A percentile compares a stretch with the other conserved stretches of the same genome.
phyloP scores from a whole-genome alignment of 768 basidiomycete genomes.

The Calocybe gangraenosa region DNA sequence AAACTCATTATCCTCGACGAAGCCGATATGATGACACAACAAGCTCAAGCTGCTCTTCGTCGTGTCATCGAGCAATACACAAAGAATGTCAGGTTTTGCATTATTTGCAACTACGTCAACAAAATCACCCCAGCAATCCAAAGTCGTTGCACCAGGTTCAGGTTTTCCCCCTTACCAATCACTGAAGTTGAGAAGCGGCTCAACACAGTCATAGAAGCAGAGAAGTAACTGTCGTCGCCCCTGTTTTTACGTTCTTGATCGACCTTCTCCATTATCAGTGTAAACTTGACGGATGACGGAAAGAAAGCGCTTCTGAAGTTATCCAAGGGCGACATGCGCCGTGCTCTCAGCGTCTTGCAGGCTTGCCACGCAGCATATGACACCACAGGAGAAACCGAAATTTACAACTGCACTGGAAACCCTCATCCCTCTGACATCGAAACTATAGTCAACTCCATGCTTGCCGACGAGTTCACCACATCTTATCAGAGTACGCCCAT shows the following conservation, averaged over 20 bases:
- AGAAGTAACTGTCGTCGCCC: constrained; percentile 48
- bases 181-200: constrained; percentile 82
- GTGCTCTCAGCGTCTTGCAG: constrained; percentile 93
- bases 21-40: constrained; percentile 99
- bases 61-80: constrained; percentile 99
- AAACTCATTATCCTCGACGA: constrained; percentile 98
- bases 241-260: background rate
- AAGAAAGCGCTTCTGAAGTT: constrained; percentile 87
- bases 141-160: constrained; percentile 95
- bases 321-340: constrained; percentile 96
- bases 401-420: constrained; percentile 96
- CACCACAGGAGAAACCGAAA: constrained; percentile 78
- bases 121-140: constrained; percentile 98
- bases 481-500: constrained; percentile 67
- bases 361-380: constrained; percentile 98
- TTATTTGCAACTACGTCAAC: constrained; percentile 99
- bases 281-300: constrained; percentile 83
- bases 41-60: constrained; percentile 93
- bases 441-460: constrained; percentile 90
- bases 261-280: constrained; percentile 42
- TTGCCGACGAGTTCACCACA: constrained; percentile 92
- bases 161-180: constrained; percentile 91
- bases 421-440: constrained; percentile 96
- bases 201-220: constrained; percentile 72
- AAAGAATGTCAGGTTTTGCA: constrained; percentile 97